Conservation (phyloP, 2,329 filamentous ascomycete species). For the Cordyceps sp. region DNA sequence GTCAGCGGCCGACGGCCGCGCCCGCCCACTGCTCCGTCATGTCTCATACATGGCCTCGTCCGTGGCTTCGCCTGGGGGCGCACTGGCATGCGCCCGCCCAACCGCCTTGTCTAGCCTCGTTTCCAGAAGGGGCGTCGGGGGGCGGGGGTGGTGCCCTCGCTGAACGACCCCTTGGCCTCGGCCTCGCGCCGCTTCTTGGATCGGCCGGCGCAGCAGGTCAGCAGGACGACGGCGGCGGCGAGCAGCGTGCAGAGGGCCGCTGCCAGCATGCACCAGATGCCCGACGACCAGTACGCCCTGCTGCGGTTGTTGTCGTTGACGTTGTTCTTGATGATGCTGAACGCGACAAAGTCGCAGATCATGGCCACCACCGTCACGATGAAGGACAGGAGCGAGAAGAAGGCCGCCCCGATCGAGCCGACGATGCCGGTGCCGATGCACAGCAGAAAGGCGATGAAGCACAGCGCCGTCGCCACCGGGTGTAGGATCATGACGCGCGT, state of each 20-base stretch:
- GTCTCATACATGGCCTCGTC: too few relatives aligned
- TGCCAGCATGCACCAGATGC: slow-evolving; percentile 42
- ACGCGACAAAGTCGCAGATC: slow-evolving; percentile 40
- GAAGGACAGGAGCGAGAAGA: slow-evolving; percentile 33
- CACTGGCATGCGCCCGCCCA: too few relatives aligned
- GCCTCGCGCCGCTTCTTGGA: slow-evolving; percentile 12
- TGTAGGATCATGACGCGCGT: slow-evolving; percentile 46
- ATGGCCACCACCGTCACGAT: slow-evolving; percentile 31
- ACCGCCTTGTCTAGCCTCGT: neutral
- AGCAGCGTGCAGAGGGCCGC: slow-evolving; percentile 37
- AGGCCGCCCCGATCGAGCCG: slow-evolving; percentile 32
- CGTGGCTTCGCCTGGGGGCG: too few relatives aligned
- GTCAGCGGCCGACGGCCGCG: too few relatives aligned
- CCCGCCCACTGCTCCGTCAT: too few relatives aligned
- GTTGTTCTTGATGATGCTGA: slow-evolving; percentile 33
- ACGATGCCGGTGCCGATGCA: slow-evolving; percentile 33
- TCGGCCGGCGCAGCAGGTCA: slow-evolving; percentile 43
- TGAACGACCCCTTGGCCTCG: slow-evolving; percentile 10
- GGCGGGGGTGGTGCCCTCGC: neutral
- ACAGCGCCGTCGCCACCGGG: slow-evolving; percentile 38
- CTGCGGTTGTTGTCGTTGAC: slow-evolving; percentile 31
- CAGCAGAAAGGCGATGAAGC: slow-evolving; percentile 42
- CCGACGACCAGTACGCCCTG: slow-evolving; percentile 32
- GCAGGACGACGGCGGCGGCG: slow-evolving; percentile 38
- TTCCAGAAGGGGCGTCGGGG: slow-evolving; percentile 7